phyloP scores from a whole-genome alignment of 192 early-diverging fungal genomes.

The Phlyctochytrium arcticum region DNA sequence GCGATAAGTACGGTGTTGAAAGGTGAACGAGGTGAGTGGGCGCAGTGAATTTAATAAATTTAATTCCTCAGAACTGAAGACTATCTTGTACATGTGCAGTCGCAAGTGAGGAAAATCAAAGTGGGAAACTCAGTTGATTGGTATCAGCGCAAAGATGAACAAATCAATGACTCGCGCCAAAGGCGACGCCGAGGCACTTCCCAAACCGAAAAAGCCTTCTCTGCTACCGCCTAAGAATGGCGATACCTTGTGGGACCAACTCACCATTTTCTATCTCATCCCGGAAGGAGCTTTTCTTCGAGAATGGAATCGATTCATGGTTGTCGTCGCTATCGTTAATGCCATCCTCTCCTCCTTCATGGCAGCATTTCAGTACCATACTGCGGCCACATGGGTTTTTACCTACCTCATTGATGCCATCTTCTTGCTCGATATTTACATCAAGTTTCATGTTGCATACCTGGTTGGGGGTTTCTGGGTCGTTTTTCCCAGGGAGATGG shows the following conservation, averaged over 20 bases:
- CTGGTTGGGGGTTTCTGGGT: slow-evolving; percentile 51
- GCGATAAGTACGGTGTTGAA: too few relatives aligned
- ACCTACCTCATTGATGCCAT: slow-evolving; percentile 40
- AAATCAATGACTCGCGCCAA: too few relatives aligned
- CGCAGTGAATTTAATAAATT: too few relatives aligned
- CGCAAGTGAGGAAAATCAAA: too few relatives aligned
- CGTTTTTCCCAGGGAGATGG: slow-evolving; percentile 53
- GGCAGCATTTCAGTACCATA: slow-evolving; percentile 46
- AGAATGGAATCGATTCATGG: slow-evolving; percentile 39
- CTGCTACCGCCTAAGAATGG: slow-evolving; percentile 16
- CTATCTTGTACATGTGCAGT: too few relatives aligned
- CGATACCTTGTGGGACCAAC: slow-evolving; percentile 17
- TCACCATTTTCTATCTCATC: slow-evolving; percentile 44
- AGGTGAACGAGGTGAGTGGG: too few relatives aligned
- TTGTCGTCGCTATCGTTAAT: slow-evolving; percentile 37
- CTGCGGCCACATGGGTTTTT: slow-evolving; percentile 26
- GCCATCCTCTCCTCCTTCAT: slow-evolving; percentile 43
- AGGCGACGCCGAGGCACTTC: too few relatives aligned
- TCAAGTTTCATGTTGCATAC: slow-evolving; percentile 51
- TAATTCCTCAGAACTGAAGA: too few relatives aligned
- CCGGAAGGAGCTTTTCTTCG: slow-evolving; percentile 39
- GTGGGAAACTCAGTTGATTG: too few relatives aligned
- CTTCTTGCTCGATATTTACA: slow-evolving; percentile 45
- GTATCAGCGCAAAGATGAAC: too few relatives aligned
- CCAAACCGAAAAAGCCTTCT: slow-evolving; percentile 15